phyloP scores from a whole-genome alignment of 2,329 filamentous ascomycete species.

The Ceratocystiopsis minuta region DNA sequence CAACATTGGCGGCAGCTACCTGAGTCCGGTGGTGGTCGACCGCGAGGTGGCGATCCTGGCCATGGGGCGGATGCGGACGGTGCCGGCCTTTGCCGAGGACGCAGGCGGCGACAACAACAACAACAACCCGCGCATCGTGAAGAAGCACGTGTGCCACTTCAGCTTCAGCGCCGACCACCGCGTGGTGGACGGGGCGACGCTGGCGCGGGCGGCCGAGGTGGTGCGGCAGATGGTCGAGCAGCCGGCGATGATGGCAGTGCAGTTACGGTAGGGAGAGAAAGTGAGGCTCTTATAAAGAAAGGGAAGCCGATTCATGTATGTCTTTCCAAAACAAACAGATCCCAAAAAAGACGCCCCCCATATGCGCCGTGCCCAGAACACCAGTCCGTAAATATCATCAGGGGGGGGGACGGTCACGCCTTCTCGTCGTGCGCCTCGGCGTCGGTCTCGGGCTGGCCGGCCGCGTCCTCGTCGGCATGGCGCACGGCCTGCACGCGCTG shows the following conservation, averaged over 20 bases:
- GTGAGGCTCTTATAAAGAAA: neutral
- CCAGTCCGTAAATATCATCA: neutral
- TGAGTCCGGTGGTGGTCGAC: slow-evolving; percentile 79
- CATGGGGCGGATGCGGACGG: slow-evolving; percentile 59
- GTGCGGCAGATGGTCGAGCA: slow-evolving; percentile 66
- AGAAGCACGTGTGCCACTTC: slow-evolving; percentile 69
- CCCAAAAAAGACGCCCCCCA: too few species aligned
- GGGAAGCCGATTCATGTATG: neutral
- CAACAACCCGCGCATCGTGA: slow-evolving; percentile 50
- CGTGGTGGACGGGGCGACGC: slow-evolving; percentile 84
- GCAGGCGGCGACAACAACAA: slow-evolving; percentile 29
- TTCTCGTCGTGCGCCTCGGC: neutral
- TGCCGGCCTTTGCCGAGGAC: slow-evolving; percentile 59
- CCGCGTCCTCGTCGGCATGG: too few species aligned
- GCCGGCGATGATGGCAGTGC: slow-evolving; percentile 73
- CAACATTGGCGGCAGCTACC: slow-evolving; percentile 80
- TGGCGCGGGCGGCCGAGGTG: slow-evolving; percentile 74
- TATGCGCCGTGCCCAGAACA: too few species aligned
- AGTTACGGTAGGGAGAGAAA: slow-evolving; percentile 37
- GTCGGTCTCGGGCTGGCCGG: too few species aligned
- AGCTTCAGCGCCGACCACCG: slow-evolving; percentile 96
- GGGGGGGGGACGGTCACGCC: neutral
- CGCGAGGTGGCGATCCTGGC: slow-evolving; percentile 85
- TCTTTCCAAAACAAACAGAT: too few species aligned
- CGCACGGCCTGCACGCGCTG: slow-evolving; percentile 28